These are phyloP conservation scores for Pelargonium citronellum DNA, from an alignment of 441 rosid species.

Conservation along the genomic window DNA sequence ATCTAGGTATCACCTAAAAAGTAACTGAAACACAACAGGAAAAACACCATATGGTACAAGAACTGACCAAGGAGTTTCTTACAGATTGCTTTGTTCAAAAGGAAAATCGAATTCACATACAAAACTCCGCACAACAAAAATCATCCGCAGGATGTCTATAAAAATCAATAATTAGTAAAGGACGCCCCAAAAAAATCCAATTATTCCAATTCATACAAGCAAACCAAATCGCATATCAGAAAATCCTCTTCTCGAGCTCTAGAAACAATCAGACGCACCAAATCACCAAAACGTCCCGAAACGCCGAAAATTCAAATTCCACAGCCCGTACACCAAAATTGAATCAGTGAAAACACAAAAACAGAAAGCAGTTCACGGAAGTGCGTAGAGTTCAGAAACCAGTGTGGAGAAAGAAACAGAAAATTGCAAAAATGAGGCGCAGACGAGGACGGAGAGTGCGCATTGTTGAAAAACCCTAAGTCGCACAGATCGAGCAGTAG, in stretches of 20 bases:
- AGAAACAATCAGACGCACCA: background rate
- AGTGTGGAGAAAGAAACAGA: background rate
- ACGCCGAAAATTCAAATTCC: conserved; percentile 18
- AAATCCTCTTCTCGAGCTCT: background rate
- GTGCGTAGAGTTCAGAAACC: background rate
- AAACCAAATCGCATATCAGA: conserved; percentile 4
- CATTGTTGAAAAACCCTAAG: conserved; percentile 35
- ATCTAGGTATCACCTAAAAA: background rate
- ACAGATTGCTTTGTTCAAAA: background rate
- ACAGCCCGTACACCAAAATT: background rate
- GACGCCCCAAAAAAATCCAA: background rate
- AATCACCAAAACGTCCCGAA: background rate
- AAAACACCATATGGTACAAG: background rate
- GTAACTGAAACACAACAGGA: background rate
- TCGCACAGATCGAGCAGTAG: conserved; percentile 33
- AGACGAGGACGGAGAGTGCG: background rate
- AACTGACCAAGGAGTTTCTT: background rate
- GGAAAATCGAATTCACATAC: background rate
- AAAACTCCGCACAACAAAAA: background rate
- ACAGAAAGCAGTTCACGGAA: conserved; percentile 1
- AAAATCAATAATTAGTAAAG: background rate
- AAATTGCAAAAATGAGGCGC: background rate
- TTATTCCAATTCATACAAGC: background rate
- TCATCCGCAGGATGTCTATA: background rate
- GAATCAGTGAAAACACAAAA: conserved; percentile 5